These are phyloP conservation scores for Candida silvicultrix DNA, from an alignment of 805 yeast species.

Conservation along the genomic window DNA sequence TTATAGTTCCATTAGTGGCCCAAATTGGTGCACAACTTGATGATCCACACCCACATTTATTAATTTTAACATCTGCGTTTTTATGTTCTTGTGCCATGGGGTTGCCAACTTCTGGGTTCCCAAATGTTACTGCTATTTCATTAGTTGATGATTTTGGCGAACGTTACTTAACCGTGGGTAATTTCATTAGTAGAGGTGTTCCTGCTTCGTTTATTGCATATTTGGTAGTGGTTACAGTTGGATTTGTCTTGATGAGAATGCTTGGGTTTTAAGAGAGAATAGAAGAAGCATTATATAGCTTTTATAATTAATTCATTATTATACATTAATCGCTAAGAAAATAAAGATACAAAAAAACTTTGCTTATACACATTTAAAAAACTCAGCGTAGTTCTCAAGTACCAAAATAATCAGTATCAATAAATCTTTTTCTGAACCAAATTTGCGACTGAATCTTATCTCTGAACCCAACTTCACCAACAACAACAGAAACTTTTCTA, in stretches of 20 bases:
- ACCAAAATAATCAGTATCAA: slow-evolving; percentile 78
- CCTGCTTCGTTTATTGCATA: slow-evolving; percentile 80
- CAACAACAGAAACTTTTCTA: slow-evolving; percentile 51
- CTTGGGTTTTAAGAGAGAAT: slow-evolving; percentile 35
- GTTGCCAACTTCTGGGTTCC: slow-evolving; percentile 94
- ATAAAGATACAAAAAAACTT: no score
- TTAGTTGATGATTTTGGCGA: slow-evolving; percentile 90
- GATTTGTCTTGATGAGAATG: slow-evolving; percentile 64
- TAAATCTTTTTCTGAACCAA: slow-evolving; percentile 61
- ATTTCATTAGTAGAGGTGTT: slow-evolving; percentile 86
- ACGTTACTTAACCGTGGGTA: slow-evolving; percentile 79
- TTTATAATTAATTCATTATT: no score
- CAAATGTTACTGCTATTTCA: slow-evolving; percentile 95
- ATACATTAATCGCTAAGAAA: no score
- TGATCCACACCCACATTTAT: slow-evolving; percentile 78
- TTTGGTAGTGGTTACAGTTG: slow-evolving; percentile 66
- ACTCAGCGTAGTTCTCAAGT: no score
- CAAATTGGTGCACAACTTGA: slow-evolving; percentile 75
- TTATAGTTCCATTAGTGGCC: slow-evolving; percentile 82
- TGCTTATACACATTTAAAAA: no score
- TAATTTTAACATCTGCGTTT: slow-evolving; percentile 58
- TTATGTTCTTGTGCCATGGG: slow-evolving; percentile 97
- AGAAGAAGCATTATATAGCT: no score
- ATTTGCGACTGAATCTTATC: slow-evolving; percentile 43
- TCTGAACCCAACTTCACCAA: slow-evolving; percentile 55